Percentiles rank a stretch among this genome's conserved stretches.
phyloP scores from a whole-genome alignment of 805 yeast genomes.

The Candida golubevii region DNA sequence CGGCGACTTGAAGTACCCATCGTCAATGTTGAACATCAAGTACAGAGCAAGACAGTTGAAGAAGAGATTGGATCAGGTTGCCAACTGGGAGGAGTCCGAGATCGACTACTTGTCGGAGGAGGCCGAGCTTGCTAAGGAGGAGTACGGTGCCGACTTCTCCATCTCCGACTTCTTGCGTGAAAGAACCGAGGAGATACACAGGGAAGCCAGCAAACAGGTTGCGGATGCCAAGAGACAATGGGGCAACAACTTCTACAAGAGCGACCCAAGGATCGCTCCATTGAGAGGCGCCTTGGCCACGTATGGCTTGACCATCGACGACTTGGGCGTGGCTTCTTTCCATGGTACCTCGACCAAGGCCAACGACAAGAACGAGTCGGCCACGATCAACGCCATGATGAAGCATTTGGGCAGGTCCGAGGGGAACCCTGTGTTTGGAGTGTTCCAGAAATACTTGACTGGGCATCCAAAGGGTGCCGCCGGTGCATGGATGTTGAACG shows the following conservation, averaged over 20 bases:
- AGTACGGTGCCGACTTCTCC: constrained; percentile 47
- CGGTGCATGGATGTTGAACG: constrained; percentile 99
- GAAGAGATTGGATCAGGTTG: constrained; percentile 71
- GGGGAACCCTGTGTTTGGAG: constrained; percentile 97
- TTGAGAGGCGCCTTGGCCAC: constrained; percentile 95
- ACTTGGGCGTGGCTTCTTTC: constrained; percentile 94
- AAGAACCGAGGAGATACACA: constrained; percentile 80
- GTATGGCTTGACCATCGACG: constrained; percentile 89
- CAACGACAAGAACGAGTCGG: constrained; percentile 96
- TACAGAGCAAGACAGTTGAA: constrained; percentile 92
- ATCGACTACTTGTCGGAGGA: constrained; percentile 66
- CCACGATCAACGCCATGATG: constrained; percentile 89
- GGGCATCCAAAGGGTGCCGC: constrained; percentile 99
- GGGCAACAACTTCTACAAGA: constrained; percentile 91
- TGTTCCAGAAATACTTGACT: constrained; percentile 97
- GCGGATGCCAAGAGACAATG: constrained; percentile 87
- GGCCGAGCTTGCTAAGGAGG: constrained; percentile 51
- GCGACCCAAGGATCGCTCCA: constrained; percentile 94
- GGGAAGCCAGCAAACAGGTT: constrained; percentile 81
- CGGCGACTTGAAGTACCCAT: constrained; percentile 70
- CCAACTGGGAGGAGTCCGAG: constrained; percentile 82
- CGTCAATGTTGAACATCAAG: constrained; percentile 80
- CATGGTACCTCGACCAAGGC: constrained; percentile 99
- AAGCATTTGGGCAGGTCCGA: constrained; percentile 91
- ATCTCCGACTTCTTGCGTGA: constrained; percentile 58